Conservation (phyloP, 2,329 filamentous ascomycete genomes). For the Fusarium sacchari region DNA sequence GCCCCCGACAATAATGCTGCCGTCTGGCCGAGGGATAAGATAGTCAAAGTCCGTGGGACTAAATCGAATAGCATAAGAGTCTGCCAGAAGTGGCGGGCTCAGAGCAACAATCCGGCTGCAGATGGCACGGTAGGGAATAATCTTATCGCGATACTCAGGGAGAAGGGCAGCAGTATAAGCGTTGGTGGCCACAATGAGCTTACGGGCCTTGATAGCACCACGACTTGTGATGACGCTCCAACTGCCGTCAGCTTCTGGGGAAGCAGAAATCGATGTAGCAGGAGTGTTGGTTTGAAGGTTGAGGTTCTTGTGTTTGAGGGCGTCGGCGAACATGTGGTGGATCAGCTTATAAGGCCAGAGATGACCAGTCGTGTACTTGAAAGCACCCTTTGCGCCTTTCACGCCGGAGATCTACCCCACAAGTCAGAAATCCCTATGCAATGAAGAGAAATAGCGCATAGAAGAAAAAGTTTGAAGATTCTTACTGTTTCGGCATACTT, state of each 20-base stretch:
- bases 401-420: slow-evolving; percentile 27
- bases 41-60: slow-evolving; percentile 52
- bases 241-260: background rate
- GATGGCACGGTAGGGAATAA: slow-evolving; percentile 64
- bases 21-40: slow-evolving; percentile 56
- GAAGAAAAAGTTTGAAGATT: too few relatives aligned
- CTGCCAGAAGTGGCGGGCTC: slow-evolving; percentile 29
- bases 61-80: slow-evolving; percentile 40
- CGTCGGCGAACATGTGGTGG: slow-evolving; percentile 37
- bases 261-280: slow-evolving; percentile 30
- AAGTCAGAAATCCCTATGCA: slow-evolving; percentile 22
- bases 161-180: slow-evolving; percentile 4
- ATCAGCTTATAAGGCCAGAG: slow-evolving; percentile 50
- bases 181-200: background rate
- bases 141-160: slow-evolving; percentile 62
- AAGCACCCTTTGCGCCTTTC: slow-evolving; percentile 49
- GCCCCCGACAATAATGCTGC: slow-evolving; percentile 49
- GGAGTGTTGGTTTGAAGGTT: slow-evolving; percentile 47
- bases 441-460: too few relatives aligned
- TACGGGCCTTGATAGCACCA: slow-evolving; percentile 55
- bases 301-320: slow-evolving; percentile 26
- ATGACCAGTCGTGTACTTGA: slow-evolving; percentile 45
- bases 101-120: slow-evolving; percentile 46
- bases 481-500: slow-evolving; percentile 42
- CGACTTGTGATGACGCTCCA: slow-evolving; percentile 19